Percentiles rank a stretch among this genome's conserved stretches.
Conservation (phyloP, 1,284 basidiomycete species). For the Papiliotrema fonsecae region DNA sequence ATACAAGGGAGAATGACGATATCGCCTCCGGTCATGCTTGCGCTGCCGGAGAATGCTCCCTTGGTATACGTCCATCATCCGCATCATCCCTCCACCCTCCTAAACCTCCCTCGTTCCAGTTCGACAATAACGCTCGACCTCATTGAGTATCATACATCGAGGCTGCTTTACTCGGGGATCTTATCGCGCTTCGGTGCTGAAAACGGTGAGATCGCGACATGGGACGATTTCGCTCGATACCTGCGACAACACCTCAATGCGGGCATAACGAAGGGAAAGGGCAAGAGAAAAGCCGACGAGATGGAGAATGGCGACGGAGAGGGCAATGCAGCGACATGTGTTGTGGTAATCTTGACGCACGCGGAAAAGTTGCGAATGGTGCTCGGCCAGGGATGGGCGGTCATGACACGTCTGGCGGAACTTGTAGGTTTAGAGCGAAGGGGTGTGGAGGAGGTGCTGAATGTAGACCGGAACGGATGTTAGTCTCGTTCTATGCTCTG, state of each 20-base stretch:
- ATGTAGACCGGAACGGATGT: conserved; percentile 48
- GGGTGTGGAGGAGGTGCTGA: no score
- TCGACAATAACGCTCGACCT: conserved; percentile 55
- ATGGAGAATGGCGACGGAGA: conserved; percentile 17
- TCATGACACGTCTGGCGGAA: conserved; percentile 66
- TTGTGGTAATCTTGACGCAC: conserved; percentile 62
- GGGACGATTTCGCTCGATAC: conserved; percentile 66
- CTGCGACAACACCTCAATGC: conserved; percentile 46
- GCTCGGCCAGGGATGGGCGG: conserved; percentile 63
- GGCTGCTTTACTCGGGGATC: conserved; percentile 64
- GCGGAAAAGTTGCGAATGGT: conserved; percentile 63
- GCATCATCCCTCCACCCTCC: conserved; percentile 48
- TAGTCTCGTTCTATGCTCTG: conserved; percentile 63
- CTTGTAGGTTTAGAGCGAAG: conserved; percentile 67
- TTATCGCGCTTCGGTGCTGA: conserved; percentile 57
- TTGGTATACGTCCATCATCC: conserved; percentile 70
- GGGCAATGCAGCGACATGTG: conserved; percentile 40
- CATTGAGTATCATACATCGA: conserved; percentile 61
- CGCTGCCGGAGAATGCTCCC: no score
- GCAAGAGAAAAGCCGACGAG: conserved; percentile 46
- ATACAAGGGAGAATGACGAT: no score
- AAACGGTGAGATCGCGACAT: conserved; percentile 30
- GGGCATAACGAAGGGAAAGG: conserved; percentile 12
- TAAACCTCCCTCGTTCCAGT: conserved; percentile 4
- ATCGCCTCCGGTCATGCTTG: no score